Evolutionary conservation across 2,329 filamentous ascomycete species (phyloP).

Genomic region (Lecanicillium sp.): DNA sequence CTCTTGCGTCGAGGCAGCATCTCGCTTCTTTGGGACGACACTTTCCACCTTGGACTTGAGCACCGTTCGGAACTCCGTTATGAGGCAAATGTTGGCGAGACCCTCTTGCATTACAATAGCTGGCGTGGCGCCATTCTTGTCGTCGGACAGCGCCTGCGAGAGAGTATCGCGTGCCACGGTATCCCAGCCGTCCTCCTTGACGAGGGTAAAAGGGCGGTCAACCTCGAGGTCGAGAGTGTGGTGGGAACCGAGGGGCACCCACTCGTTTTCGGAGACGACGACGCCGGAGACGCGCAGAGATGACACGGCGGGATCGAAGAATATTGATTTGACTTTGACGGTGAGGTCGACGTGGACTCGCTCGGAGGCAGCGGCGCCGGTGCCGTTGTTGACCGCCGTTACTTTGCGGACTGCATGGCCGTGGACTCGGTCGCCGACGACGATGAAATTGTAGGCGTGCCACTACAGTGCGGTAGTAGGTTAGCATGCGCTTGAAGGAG

Average conservation of each 20-base stretch:
- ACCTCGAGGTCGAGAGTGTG: conserved; percentile 74
- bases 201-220: conserved; percentile 77
- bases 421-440: conserved; percentile 42
- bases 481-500: conserved; percentile 4
- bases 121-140: conserved; percentile 73
- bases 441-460: conserved; percentile 56
- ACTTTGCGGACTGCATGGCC: conserved; percentile 52
- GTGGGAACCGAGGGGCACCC: conserved; percentile 46
- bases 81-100: conserved; percentile 72
- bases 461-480: conserved; percentile 28
- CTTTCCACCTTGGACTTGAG: conserved; percentile 57
- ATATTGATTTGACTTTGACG: conserved; percentile 48
- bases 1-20: conserved; percentile 56
- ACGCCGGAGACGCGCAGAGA: conserved; percentile 49
- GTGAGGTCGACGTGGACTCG: conserved; percentile 52
- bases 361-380: conserved; percentile 39
- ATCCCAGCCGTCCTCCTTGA: conserved; percentile 83
- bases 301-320: conserved; percentile 49
- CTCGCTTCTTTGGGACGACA: conserved; percentile 59
- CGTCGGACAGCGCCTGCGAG: conserved; percentile 68
- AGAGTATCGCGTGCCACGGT: conserved; percentile 75
- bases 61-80: conserved; percentile 73
- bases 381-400: conserved; percentile 37
- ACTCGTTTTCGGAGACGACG: conserved; percentile 44
- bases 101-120: conserved; percentile 94